Base-by-base conservation (phyloP, 225 moss, liverwort and hornwort genomes). In the Takakia lepidozioides region DNA sequence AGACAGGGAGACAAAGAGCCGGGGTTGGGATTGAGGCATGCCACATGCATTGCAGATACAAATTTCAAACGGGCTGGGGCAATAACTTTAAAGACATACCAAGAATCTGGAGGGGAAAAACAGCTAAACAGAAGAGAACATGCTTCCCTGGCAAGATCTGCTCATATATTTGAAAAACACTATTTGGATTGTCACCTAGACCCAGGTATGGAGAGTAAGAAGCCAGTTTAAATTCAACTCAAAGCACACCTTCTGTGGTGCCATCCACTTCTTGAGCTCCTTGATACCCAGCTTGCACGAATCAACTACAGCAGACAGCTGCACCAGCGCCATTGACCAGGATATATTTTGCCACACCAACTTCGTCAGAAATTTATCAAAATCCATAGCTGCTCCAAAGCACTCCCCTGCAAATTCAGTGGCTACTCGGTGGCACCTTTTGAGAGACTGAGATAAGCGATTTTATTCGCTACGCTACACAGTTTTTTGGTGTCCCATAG, bases 181-280 rank as follows among this genome's bases (percentile, higher is more conserved):
- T 41, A 13, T 41, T 20, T 41, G 20, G 2, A 20, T 17, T 7
- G n/a, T 14, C 16, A 19, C 11, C 17, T 19, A 10, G 9, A 19
- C 2, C 10, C 15, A 40, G 19, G 15, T 5, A 41, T 13, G 40
- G 3, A 41, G 10, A 5, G 5, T 19, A 17, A 41, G 1, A 17
- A 41, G 1, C 2, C 20, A 14, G 1, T 4, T 37, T 17, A 9
- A 19, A 4, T 23, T 16, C 6, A 11, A 18, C 23, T 25, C n/a
- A 24, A 17, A 19, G 28, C 41, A 3, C 15, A 74, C 75, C 70
- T 70, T 70, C 34, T 70, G 62, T 23, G 55, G 66, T 43, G 58
- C 59, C 75, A 76, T 76, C 75, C 75, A 76, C 26, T 63, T 66
- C 25, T 58, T 55, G 20, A 76, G 58, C 19, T 39, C 58, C 46